phyloP scores from a whole-genome alignment of 768 basidiomycete species.

The Leccinum uliginosum region DNA sequence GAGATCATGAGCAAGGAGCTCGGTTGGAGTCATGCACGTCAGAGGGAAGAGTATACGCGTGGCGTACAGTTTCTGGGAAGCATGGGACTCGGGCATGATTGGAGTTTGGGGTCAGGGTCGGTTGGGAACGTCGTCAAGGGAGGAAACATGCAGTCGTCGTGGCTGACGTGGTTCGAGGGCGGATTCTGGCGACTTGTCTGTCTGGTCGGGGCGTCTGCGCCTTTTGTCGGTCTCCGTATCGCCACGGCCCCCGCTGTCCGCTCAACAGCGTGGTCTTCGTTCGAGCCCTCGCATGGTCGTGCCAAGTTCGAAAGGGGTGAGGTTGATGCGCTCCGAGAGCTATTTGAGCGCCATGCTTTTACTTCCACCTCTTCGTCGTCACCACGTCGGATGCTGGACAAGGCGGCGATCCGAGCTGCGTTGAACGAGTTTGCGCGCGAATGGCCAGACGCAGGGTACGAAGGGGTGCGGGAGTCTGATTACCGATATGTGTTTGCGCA shows the following conservation, averaged over 20 bases:
- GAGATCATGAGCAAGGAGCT: constrained; percentile 90
- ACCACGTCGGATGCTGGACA: constrained; percentile 33
- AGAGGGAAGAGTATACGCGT: constrained; percentile 51
- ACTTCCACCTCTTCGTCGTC: not conserved
- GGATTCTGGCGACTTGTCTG: constrained; percentile 23
- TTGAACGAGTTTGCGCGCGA: constrained; percentile 40
- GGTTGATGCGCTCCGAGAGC: constrained; percentile 37
- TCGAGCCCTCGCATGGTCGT: constrained; percentile 37
- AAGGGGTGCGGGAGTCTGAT: constrained; percentile 56
- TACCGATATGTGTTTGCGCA: constrained; percentile 72
- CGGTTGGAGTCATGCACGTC: constrained; percentile 62
- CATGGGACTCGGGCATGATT: constrained; percentile 75
- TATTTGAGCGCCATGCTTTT: constrained; percentile 28
- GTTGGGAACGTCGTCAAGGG: not conserved
- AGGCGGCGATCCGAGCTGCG: constrained; percentile 37
- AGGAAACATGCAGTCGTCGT: not conserved
- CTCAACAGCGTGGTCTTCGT: constrained; percentile 7
- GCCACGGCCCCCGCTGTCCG: not conserved
- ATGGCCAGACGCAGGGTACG: constrained; percentile 45
- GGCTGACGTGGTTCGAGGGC: constrained; percentile 7
- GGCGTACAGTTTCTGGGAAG: constrained; percentile 67
- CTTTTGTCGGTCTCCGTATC: not conserved
- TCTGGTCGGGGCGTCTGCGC: constrained; percentile 3
- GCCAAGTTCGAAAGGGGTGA: constrained; percentile 54
- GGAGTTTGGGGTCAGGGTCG: not conserved